Conservation (phyloP, 345 rosid species). For the Geranium brycei region DNA sequence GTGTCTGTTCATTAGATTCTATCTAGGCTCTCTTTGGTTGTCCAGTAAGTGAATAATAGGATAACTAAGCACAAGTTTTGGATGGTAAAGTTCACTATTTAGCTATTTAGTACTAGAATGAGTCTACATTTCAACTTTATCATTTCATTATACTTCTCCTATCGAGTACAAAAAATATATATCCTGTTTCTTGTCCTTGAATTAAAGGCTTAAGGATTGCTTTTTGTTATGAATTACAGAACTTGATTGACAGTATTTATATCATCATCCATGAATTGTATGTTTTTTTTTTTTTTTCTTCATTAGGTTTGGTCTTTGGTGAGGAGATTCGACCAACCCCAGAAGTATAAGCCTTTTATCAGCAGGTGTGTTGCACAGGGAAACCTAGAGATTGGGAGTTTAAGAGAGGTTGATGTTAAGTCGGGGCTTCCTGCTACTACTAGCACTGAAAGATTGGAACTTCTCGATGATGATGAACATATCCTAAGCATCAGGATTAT, state of each 20-base stretch:
- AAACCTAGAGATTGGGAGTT: slow-evolving; percentile 35
- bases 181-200: background rate
- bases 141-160: no score
- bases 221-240: no score
- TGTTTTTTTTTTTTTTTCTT: slow-evolving; percentile 4
- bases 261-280: background rate
- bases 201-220: no score
- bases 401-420: slow-evolving; percentile 38
- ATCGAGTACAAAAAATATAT: no score
- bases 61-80: background rate
- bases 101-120: background rate
- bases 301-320: slow-evolving; percentile 41
- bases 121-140: no score
- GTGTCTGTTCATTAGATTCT: no score
- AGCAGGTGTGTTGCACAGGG: slow-evolving; percentile 36
- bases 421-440: slow-evolving; percentile 48
- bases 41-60: background rate
- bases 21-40: no score
- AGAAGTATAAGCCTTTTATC: slow-evolving; percentile 35
- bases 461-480: slow-evolving; percentile 35
- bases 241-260: background rate
- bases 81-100: background rate
- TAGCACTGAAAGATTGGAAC: slow-evolving; percentile 35
- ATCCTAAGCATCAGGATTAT: slow-evolving; percentile 30
- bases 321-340: slow-evolving; percentile 44